A percentile compares a stretch with the other conserved stretches of the same genome.
phyloP scores from a whole-genome alignment of 805 yeast genomes.

The Candida broadrunensis region DNA sequence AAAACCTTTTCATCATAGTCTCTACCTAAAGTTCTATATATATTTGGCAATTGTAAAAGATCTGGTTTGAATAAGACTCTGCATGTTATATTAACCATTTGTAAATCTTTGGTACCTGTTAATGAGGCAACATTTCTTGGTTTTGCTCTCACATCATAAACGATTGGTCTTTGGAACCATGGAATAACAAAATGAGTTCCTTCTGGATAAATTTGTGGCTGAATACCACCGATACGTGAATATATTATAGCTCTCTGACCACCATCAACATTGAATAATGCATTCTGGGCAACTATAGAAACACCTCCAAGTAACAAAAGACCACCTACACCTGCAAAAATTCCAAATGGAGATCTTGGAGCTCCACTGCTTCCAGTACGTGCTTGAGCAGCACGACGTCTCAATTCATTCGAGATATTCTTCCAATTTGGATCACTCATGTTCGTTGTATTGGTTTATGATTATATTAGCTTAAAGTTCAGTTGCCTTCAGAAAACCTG shows the following conservation, averaged over 20 bases:
- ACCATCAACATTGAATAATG: conserved; percentile 78
- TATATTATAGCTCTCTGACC: conserved; percentile 97
- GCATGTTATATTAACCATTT: conserved; percentile 88
- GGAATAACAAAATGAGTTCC: conserved; percentile 95
- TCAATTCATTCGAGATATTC: conserved; percentile 38
- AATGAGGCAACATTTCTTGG: conserved; percentile 92
- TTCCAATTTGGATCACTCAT: conserved; percentile 46
- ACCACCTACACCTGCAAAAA: conserved; percentile 43
- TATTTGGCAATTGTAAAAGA: conserved; percentile 72
- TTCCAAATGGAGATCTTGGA: conserved; percentile 35
- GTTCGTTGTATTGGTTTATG: not conserved
- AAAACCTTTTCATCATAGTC: conserved; percentile 94
- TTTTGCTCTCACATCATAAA: conserved; percentile 91
- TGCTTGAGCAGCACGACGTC: conserved; percentile 34
- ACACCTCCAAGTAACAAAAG: conserved; percentile 38
- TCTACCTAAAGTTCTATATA: conserved; percentile 86
- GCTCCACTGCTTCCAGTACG: conserved; percentile 17
- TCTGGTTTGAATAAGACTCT: conserved; percentile 95
- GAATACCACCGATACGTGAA: conserved; percentile 83
- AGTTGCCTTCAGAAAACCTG: no score
- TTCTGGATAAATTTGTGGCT: conserved; percentile 77
- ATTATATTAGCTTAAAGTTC: no score
- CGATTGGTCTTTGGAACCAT: conserved; percentile 90
- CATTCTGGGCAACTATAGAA: conserved; percentile 39
- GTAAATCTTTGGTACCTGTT: conserved; percentile 96